Evolutionary conservation across 2,329 filamentous ascomycete species (phyloP), one percentile per base, ranked within the genome.

Genomic region (Nothophoma quercina): DNA sequence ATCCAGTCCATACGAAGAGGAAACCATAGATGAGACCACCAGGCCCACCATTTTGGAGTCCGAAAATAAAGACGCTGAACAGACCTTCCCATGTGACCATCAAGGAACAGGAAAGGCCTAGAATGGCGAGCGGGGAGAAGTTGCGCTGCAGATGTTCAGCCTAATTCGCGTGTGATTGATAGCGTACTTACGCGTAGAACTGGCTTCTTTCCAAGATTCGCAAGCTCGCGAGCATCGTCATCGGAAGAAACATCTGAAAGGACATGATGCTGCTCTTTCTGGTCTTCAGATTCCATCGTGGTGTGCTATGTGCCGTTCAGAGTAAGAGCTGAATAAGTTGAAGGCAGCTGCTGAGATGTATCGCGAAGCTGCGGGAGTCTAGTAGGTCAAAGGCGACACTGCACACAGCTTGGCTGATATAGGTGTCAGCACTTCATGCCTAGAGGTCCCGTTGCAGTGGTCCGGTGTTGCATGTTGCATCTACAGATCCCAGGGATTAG

Each of bases 11-110:
- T 16, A 45, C 51, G 15, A 61, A 47, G 5, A 64, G n/a, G 29
- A 58, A 63, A 2, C 58, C 58, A 26, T 63, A 64, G 1, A 64
- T 40, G 1, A 61, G 28, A 2, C 58, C 59, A 1, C 29, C 56
- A 0, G 58, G 55, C 0, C 62, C 58, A 13, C 62, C 62, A 38
- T 63, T 56, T n/a, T 41, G 25, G 2, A 64, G 52, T 2, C 58
- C 60, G 22, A 62, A 60, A 26, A 64, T 42, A 42, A 64, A 52
- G 25, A 60, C 46, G 28, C 34, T 36, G 32, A 58, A 57, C 9
- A 56, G 10, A 4, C 55, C 58, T 54, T 63, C 58, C 60, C 60
- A 62, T 28, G 60, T 63, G 23, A 63, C 38, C 48, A 59, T 58
- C 15, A 59, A 28, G 8, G 56, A 48, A 32, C 50, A 60, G 7